Conservation (phyloP, 495 filamentous ascomycete genomes). For the Trichoderma gamsii region DNA sequence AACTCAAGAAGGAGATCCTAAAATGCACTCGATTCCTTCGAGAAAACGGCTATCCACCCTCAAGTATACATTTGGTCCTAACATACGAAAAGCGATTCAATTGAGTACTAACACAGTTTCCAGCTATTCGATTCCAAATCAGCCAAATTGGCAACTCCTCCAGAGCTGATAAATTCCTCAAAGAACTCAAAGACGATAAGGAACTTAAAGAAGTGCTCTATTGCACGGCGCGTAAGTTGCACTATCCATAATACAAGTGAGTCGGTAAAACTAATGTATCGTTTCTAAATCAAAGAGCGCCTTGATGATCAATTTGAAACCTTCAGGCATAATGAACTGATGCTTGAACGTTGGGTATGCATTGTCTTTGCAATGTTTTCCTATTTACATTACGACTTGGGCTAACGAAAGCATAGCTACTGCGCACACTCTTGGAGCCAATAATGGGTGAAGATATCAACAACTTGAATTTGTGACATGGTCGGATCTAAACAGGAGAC, state of each 20-base stretch:
- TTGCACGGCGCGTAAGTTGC: background rate
- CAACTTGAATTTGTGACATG: background rate
- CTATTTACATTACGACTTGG: background rate
- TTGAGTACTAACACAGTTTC: background rate
- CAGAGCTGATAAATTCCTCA: background rate
- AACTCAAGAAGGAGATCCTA: background rate
- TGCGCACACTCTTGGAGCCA: background rate
- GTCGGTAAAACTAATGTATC: background rate
- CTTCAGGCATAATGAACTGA: background rate
- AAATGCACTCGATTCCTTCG: background rate
- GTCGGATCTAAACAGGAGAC: background rate
- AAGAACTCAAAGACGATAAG: background rate
- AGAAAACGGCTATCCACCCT: background rate
- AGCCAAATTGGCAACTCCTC: background rate
- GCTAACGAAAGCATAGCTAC: background rate
- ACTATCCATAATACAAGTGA: background rate
- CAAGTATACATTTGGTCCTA: background rate
- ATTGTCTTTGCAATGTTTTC: background rate
- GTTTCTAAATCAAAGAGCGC: background rate
- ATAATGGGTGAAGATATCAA: background rate
- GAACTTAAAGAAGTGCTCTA: background rate
- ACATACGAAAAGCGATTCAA: background rate
- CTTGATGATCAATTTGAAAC: background rate
- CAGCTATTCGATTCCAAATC: background rate
- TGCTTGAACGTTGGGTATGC: conserved; percentile 3